Conservation (phyloP, 2,329 filamentous ascomycete genomes). For the Fonsecaea multimorphosa region DNA sequence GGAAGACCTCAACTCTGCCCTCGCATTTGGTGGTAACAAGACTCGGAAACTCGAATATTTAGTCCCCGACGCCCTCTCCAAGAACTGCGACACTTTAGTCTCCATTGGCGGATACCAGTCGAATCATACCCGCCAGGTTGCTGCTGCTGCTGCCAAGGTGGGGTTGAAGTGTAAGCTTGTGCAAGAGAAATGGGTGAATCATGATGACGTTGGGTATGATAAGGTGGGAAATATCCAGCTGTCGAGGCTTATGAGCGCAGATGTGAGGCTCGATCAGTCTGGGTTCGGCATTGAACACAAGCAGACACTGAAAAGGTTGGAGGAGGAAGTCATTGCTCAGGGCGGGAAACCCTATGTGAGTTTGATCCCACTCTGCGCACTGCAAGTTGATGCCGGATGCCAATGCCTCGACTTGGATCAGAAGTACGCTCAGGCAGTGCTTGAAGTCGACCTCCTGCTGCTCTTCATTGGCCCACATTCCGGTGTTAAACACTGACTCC, state of each 20-base stretch:
- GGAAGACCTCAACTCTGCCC: slow-evolving; percentile 72
- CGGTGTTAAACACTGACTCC: neutral
- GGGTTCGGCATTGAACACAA: slow-evolving; percentile 74
- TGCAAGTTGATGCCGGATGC: neutral
- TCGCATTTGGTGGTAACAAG: slow-evolving; percentile 74
- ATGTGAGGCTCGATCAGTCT: slow-evolving; percentile 65
- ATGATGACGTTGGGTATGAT: slow-evolving; percentile 64
- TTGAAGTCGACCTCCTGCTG: neutral
- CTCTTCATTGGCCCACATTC: neutral
- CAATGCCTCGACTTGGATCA: neutral
- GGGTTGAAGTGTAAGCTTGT: slow-evolving; percentile 62
- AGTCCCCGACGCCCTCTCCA: slow-evolving; percentile 64
- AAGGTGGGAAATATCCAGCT: slow-evolving; percentile 75
- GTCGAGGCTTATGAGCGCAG: slow-evolving; percentile 69
- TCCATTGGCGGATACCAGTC: slow-evolving; percentile 72
- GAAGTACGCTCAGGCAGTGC: neutral
- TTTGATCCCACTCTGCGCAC: neutral
- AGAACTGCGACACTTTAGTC: slow-evolving; percentile 66
- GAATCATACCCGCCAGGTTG: slow-evolving; percentile 73
- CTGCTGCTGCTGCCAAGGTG: slow-evolving; percentile 64
- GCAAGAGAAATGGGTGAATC: slow-evolving; percentile 73
- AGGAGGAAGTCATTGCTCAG: slow-evolving; percentile 57
- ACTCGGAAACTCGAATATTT: slow-evolving; percentile 74
- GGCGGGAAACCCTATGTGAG: slow-evolving; percentile 66
- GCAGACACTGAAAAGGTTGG: slow-evolving; percentile 61